Base-by-base conservation (phyloP, 306 rosid species). In the cucumber (Cucumis sativus) region DNA sequence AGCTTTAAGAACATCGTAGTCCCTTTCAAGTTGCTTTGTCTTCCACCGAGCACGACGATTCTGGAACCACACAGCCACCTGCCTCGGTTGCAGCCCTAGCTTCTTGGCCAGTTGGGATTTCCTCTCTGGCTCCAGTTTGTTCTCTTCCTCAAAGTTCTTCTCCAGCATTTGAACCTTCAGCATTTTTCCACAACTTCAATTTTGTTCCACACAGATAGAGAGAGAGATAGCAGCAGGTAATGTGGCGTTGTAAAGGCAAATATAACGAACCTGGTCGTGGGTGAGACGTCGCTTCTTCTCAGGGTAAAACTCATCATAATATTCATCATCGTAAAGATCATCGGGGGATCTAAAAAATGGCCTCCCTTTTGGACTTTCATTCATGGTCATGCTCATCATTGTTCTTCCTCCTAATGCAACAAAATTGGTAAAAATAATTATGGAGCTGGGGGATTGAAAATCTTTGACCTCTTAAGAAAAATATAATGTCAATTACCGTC, bases 21-120 rank as follows among this genome's bases (percentile, higher is more conserved):
- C 98, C 73, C 91, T 90, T 83, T 95, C 97, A 18, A 95, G 97
- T 67, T 95, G 98, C 87, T 95, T 95, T 6, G 96, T 92, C 92
- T 95, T 95, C 98, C 98, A 95, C n/a, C 98, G 84, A 74, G 98
- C 97, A 40, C 97, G 85, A 85, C 98, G 97, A 88, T 92, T 95
- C 83, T 95, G 98, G 79, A 90, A 95, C 98, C 98, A 95, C 58
- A 95, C 98, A 6, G 98, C 97, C 82, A 95, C 97, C 86, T 95
- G 98, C 76, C 98, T 86, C 0, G 96, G 95, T 81, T 90, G 98
- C 85, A 95, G 80, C 15, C 98, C 93, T 37, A 95, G 90, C 84
- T 92, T 95, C 91, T 92, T 92, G 52, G 98, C 98, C 86, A 95
- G 82, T 87, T 87, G 90, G 71, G 88, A 87, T 80, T 95, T 92